Percentiles rank a stretch among this genome's conserved stretches.
These are phyloP conservation scores for Sicyos edulis DNA, from an alignment of 306 rosid genomes.

Conservation along the genomic window DNA sequence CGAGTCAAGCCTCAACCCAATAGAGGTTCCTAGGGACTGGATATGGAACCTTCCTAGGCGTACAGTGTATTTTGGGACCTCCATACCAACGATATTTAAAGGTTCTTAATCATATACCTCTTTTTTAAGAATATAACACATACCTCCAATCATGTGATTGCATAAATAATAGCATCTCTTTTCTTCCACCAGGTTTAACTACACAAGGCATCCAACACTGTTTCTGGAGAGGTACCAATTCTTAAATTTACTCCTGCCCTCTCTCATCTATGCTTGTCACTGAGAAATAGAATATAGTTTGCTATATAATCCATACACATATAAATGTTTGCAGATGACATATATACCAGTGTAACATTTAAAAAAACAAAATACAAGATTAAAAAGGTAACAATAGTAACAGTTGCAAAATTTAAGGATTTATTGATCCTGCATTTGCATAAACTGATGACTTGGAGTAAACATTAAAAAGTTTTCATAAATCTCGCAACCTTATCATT, in stretches of 20 bases:
- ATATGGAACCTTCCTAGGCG: conserved; percentile 47
- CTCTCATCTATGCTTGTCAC: background rate
- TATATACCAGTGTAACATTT: too few relatives aligned
- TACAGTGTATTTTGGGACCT: conserved; percentile 51
- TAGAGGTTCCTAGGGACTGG: conserved; percentile 44
- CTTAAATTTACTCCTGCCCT: background rate
- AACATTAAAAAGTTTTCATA: background rate
- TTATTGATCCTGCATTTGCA: background rate
- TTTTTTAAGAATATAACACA: background rate
- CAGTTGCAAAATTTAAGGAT: conserved; percentile 4
- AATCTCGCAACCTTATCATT: conserved; percentile 16
- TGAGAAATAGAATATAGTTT: background rate
- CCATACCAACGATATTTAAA: conserved; percentile 38
- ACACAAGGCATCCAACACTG: conserved; percentile 30
- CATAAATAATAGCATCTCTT: background rate
- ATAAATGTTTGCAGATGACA: background rate
- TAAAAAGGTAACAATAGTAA: background rate
- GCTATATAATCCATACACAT: background rate
- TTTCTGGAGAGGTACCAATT: conserved; percentile 27
- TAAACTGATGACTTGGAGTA: background rate
- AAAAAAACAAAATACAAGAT: background rate
- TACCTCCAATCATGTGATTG: background rate
- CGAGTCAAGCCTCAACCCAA: conserved; percentile 44
- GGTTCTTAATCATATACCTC: conserved; percentile 13
- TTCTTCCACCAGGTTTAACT: conserved; percentile 22